Evolutionary conservation across 225 moss, liverwort and hornwort genomes (phyloP).

Genomic region (Marchantia polymorpha): DNA sequence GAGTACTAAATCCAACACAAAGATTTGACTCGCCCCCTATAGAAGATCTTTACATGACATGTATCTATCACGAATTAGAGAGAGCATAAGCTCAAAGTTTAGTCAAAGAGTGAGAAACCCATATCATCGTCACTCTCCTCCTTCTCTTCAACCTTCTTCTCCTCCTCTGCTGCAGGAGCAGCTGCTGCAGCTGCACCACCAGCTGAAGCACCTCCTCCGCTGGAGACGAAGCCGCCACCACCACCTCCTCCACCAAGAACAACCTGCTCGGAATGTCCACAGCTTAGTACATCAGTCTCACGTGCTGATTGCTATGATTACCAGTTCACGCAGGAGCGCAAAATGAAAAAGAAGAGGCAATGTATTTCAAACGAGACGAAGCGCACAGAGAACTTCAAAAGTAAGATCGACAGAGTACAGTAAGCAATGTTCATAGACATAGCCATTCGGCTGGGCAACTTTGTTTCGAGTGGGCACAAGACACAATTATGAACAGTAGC

Average conservation of each 20-base stretch:
- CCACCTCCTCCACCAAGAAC: constrained; percentile 60
- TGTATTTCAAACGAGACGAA: too few relatives aligned
- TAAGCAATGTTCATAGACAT: too few relatives aligned
- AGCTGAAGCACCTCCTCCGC: constrained; percentile 35
- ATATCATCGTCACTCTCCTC: constrained; percentile 95
- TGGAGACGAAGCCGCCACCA: constrained; percentile 36
- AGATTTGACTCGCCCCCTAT: background rate
- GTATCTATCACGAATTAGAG: background rate
- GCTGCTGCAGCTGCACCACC: constrained; percentile 41
- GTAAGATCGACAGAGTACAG: too few relatives aligned
- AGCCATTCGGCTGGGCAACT: too few relatives aligned
- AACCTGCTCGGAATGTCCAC: constrained; percentile 12
- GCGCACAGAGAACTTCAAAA: too few relatives aligned
- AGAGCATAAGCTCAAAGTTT: background rate
- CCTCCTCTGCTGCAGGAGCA: constrained; percentile 41
- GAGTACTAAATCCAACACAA: background rate
- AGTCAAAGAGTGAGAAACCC: constrained; percentile 77
- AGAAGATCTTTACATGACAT: background rate
- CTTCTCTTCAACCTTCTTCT: constrained; percentile 66
- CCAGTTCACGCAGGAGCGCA: too few relatives aligned
- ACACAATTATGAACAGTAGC: too few relatives aligned
- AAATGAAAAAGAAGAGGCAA: too few relatives aligned
- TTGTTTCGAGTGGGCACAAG: too few relatives aligned
- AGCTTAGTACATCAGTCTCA: too few relatives aligned
- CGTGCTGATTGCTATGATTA: too few relatives aligned